Evolutionary conservation across 495 filamentous ascomycete genomes (phyloP), one percentile per base, ranked within the genome.

Genomic region (Barbatosphaeria neglecta): DNA sequence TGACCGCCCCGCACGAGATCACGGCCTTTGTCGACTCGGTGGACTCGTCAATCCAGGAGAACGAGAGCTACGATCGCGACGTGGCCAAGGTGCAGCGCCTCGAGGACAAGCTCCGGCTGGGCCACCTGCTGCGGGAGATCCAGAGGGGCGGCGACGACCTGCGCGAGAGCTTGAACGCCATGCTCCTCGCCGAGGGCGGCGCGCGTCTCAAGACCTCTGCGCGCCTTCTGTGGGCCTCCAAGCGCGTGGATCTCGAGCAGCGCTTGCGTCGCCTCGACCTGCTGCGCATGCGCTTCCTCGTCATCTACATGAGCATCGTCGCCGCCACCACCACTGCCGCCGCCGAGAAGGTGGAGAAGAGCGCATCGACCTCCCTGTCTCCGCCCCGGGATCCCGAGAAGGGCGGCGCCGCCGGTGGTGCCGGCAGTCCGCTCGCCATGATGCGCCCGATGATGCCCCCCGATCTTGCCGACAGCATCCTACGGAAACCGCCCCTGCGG

Each of bases 221-320:
- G 27, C 58, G 72, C 23, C 33, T 77, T 2, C 59, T 74, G 10
- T 78, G 74, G 74, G 72, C 70, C 2, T 52, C 48, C 37, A 66
- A 68, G 43, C 64, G 67, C 23, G 48, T 38, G 38, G 58, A 62
- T 35, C 54, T 78, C 28, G 69, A 75, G 60, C 66, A 73, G 24
- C 63, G 66, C 46, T 68, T 74, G 48, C 78, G 73, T 18, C 74
- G 70, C 6, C 64, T 84, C 56, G 81, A 86, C 49, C 62, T 74
- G 50, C 65, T 76, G 33, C 67, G 73, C 50, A 82, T 74, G 60
- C 76, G 79, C 23, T 79, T 73, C 50, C 52, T 78, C 10, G 69
- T 75, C 13, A 61, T 76, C 52, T 68, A 78, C 56, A 62, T 76
- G 73, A 61, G 75, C 45, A 57, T 76, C 50, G 62, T 77, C 45